A percentile compares a stretch with the other conserved stretches of the same genome.
Evolutionary conservation across 1,139 yeast genomes (phyloP).

Genomic region (Geotrichum klebahnii): DNA sequence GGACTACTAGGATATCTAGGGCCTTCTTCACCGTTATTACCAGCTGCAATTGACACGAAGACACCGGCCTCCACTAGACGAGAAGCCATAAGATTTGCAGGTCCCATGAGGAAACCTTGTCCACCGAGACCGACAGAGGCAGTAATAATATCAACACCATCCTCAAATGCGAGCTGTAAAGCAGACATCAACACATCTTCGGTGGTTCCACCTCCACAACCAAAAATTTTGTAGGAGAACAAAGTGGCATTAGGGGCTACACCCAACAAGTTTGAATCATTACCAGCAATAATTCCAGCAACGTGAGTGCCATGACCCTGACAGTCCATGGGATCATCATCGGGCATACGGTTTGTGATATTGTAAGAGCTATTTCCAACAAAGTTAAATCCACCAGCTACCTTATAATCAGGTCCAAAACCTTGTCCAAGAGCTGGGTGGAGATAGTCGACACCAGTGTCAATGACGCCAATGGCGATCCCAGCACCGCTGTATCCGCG

Average conservation of each 20-base stretch:
- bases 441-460: slow-evolving; percentile 26
- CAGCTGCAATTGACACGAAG: slow-evolving; percentile 28
- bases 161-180: slow-evolving; percentile 25
- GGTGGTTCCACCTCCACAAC: slow-evolving; percentile 27
- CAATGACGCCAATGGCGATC: slow-evolving; percentile 25
- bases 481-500: slow-evolving; percentile 26
- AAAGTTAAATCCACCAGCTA: slow-evolving; percentile 27
- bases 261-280: slow-evolving; percentile 22
- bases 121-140: slow-evolving; percentile 26
- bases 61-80: slow-evolving; percentile 24
- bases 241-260: slow-evolving; percentile 29
- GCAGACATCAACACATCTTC: slow-evolving; percentile 27
- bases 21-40: slow-evolving; percentile 22
- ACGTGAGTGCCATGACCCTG: slow-evolving; percentile 31
- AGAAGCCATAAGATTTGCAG: slow-evolving; percentile 25
- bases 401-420: slow-evolving; percentile 26
- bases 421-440: slow-evolving; percentile 29
- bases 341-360: slow-evolving; percentile 17
- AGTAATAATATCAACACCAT: slow-evolving; percentile 26
- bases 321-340: slow-evolving; percentile 27
- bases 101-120: slow-evolving; percentile 23
- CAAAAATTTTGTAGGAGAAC: slow-evolving; percentile 28
- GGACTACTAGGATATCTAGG: slow-evolving; percentile 22
- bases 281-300: slow-evolving; percentile 28
- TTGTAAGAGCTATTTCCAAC: slow-evolving; percentile 24